These are phyloP conservation scores for Seiridium unicorne DNA, from an alignment of 2,329 filamentous ascomycete genomes.

Conservation along the genomic window DNA sequence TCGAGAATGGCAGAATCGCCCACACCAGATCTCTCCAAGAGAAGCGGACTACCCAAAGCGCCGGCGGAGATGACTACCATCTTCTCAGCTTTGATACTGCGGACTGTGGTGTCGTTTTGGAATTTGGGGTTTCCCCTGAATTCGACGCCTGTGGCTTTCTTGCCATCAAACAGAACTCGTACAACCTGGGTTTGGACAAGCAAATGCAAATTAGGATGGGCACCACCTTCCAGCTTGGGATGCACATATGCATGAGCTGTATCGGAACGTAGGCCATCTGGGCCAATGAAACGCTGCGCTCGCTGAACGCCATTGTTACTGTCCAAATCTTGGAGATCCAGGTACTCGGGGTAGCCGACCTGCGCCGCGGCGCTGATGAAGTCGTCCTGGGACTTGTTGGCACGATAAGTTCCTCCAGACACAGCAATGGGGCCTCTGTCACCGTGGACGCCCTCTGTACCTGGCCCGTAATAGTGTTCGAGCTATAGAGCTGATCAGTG, in stretches of 20 bases:
- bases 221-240: conserved; percentile 40
- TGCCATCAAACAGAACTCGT: conserved; percentile 15
- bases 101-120: neutral
- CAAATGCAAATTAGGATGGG: conserved; percentile 51
- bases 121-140: conserved; percentile 14
- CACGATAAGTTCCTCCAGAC: conserved; percentile 46
- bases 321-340: conserved; percentile 52
- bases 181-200: conserved; percentile 49
- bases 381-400: conserved; percentile 38
- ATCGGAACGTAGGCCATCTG: conserved; percentile 48
- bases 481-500: conserved; percentile 27
- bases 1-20: conserved; percentile 42
- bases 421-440: conserved; percentile 54
- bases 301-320: conserved; percentile 22
- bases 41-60: conserved; percentile 37
- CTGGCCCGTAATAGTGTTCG: conserved; percentile 54
- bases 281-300: conserved; percentile 17
- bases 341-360: conserved; percentile 49
- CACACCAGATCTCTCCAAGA: conserved; percentile 54
- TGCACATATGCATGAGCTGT: conserved; percentile 50
- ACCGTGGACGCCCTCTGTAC: conserved; percentile 46
- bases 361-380: conserved; percentile 47
- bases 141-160: conserved; percentile 13
- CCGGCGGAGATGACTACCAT: conserved; percentile 40
- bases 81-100: conserved; percentile 40